These are phyloP conservation scores for Ogataea hybrid DNA, from an alignment of 1,139 yeast species.

Conservation along the genomic window DNA sequence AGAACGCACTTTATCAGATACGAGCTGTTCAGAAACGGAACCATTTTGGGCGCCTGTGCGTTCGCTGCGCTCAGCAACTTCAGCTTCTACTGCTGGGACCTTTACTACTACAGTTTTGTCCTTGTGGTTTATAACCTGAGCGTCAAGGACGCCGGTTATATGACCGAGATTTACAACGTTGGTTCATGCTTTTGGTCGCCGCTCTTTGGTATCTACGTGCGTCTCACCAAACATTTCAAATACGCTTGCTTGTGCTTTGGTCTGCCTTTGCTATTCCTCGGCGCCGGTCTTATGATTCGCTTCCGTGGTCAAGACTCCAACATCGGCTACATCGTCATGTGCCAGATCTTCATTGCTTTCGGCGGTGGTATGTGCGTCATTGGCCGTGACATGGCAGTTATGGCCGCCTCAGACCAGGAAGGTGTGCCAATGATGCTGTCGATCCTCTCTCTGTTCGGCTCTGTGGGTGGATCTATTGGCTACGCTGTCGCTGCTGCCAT, in stretches of 20 bases:
- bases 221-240: slow-evolving; percentile 32
- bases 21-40: slow-evolving; percentile 23
- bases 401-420: slow-evolving; percentile 27
- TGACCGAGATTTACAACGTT: slow-evolving; percentile 32
- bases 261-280: slow-evolving; percentile 31
- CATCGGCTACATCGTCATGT: slow-evolving; percentile 30
- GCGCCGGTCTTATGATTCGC: slow-evolving; percentile 33
- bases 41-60: slow-evolving; percentile 33
- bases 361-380: slow-evolving; percentile 32
- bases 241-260: slow-evolving; percentile 29
- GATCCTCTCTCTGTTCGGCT: slow-evolving; percentile 23
- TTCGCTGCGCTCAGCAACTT: slow-evolving; percentile 26
- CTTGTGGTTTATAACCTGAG: slow-evolving; percentile 29
- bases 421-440: slow-evolving; percentile 31
- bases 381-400: slow-evolving; percentile 31
- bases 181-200: slow-evolving; percentile 31
- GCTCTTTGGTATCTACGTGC: slow-evolving; percentile 31
- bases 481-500: slow-evolving; percentile 32
- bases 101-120: slow-evolving; percentile 29
- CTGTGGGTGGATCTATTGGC: slow-evolving; percentile 34
- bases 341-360: slow-evolving; percentile 23
- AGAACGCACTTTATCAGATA: slow-evolving; percentile 31
- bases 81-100: slow-evolving; percentile 33
- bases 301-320: slow-evolving; percentile 28
- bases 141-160: slow-evolving; percentile 30